phyloP scores from a whole-genome alignment of 2,329 filamentous ascomycete species.

The Phaeosphaeria sp. region DNA sequence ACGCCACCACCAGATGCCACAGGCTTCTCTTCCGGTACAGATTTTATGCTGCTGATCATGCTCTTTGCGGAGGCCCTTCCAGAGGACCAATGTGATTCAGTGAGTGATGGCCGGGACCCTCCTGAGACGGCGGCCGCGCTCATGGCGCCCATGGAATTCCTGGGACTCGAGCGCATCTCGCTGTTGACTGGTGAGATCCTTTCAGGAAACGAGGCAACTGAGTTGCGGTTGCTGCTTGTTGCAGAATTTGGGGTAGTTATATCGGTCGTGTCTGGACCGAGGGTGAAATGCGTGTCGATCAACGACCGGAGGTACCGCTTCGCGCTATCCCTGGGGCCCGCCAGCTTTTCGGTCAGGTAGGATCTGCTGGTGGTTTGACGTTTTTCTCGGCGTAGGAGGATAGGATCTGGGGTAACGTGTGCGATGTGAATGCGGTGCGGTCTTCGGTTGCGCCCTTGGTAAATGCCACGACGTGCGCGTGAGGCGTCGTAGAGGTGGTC shows the following conservation, averaged over 20 bases:
- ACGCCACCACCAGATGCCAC: conserved; percentile 80
- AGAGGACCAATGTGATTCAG: conserved; percentile 50
- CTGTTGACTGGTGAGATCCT: conserved; percentile 31
- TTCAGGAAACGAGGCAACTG: conserved; percentile 34
- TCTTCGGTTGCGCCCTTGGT: conserved; percentile 59
- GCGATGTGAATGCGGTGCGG: conserved; percentile 65
- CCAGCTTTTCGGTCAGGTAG: conserved; percentile 55
- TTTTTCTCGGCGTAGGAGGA: conserved; percentile 29
- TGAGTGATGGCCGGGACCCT: conserved; percentile 49
- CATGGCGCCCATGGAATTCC: conserved; percentile 48
- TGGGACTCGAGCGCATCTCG: conserved; percentile 49
- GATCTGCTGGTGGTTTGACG: conserved; percentile 43
- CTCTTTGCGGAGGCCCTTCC: conserved; percentile 42
- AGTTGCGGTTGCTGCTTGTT: conserved; percentile 37
- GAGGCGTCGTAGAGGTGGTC: conserved; percentile 39
- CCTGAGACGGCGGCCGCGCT: conserved; percentile 36
- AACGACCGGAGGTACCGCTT: conserved; percentile 58
- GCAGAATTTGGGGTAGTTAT: conserved; percentile 33
- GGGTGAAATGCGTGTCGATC: conserved; percentile 46
- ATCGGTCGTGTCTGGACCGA: conserved; percentile 28
- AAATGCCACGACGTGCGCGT: conserved; percentile 44
- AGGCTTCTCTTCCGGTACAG: conserved; percentile 65
- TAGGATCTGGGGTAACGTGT: conserved; percentile 55
- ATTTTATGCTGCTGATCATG: conserved; percentile 40
- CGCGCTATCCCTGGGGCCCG: conserved; percentile 56